These are phyloP conservation scores for Echium plantagineum DNA, from an alignment of 257 asterid species.

Conservation along the genomic window DNA sequence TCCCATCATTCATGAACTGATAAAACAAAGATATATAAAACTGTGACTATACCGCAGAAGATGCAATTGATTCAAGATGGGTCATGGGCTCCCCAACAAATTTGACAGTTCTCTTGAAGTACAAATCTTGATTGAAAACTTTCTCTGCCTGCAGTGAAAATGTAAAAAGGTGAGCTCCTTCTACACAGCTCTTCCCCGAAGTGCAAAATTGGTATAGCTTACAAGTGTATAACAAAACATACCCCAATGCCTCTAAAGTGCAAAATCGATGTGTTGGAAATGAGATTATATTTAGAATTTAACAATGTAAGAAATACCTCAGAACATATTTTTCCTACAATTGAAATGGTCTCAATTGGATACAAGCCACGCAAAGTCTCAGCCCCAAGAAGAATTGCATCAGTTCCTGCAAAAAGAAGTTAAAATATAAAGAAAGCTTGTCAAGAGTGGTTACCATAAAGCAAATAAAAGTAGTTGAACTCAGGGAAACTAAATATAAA, in stretches of 20 bases:
- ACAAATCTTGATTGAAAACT: constrained; percentile 81
- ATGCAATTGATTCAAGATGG: constrained; percentile 88
- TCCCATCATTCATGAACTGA: neutral
- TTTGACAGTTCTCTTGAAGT: constrained; percentile 87
- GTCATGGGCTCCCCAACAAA: constrained; percentile 89
- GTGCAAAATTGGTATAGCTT: neutral
- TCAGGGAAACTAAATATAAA: neutral
- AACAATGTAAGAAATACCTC: constrained; percentile 31
- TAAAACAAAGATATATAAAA: neutral
- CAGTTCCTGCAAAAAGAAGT: constrained; percentile 50
- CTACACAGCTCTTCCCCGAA: neutral
- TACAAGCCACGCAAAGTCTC: constrained; percentile 90
- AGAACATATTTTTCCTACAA: constrained; percentile 78
- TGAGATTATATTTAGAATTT: neutral
- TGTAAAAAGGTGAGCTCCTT: neutral
- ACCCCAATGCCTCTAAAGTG: too few relatives aligned
- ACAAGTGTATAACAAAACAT: too few relatives aligned
- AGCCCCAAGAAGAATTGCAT: constrained; percentile 97
- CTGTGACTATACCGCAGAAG: constrained; percentile 55
- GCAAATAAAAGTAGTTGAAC: too few relatives aligned
- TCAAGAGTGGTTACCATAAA: neutral
- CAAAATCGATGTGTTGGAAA: neutral
- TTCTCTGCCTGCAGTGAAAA: constrained; percentile 57
- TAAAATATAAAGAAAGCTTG: neutral
- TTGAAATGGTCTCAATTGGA: constrained; percentile 81